Evolutionary conservation across 148 eudicot species (phyloP).

Genomic region (Rhododendron kiyosumense): DNA sequence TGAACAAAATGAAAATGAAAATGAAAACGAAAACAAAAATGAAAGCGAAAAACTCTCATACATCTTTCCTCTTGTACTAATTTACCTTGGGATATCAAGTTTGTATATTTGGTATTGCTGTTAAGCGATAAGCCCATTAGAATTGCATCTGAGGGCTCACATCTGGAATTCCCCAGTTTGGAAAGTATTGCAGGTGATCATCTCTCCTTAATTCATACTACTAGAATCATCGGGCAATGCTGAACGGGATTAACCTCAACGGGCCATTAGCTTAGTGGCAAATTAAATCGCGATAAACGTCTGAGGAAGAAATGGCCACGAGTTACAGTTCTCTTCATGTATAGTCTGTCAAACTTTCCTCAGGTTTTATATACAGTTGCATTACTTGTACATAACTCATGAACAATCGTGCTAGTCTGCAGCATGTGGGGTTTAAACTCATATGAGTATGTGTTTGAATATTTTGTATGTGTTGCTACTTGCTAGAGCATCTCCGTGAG

Average conservation of each 20-base stretch:
- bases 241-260: neutral
- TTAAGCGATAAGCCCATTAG: neutral
- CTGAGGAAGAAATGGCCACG: neutral
- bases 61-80: neutral
- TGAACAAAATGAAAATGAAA: neutral
- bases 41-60: neutral
- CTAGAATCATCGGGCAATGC: neutral
- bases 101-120: neutral
- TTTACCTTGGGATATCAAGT: neutral
- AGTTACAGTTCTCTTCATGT: neutral
- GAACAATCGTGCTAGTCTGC: too few relatives aligned
- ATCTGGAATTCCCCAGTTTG: neutral
- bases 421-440: too few relatives aligned
- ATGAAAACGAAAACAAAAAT: too few relatives aligned
- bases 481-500: too few relatives aligned
- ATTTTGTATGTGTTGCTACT: too few relatives aligned
- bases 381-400: too few relatives aligned
- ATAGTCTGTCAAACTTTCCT: neutral
- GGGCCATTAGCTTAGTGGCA: neutral
- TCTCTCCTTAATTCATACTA: neutral
- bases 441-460: too few relatives aligned
- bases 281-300: neutral
- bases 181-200: neutral
- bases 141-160: neutral
- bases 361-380: neutral